Base-by-base conservation (phyloP, 148 eudicot genomes). In the Talinum fruticosum region DNA sequence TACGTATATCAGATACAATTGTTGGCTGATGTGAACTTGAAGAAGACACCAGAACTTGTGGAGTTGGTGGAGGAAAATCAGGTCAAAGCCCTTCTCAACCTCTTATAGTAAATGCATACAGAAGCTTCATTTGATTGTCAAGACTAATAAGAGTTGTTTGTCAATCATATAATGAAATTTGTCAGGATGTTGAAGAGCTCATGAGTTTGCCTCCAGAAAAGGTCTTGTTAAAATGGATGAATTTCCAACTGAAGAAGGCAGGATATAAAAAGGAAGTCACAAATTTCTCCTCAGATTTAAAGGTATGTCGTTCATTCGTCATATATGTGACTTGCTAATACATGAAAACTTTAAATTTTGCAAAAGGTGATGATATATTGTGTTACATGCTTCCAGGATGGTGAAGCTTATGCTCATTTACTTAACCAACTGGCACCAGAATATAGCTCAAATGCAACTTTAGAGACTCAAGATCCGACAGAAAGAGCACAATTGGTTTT, bases 351-450 rank as follows among this genome's bases (percentile, higher is more conserved):
- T n/a, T n/a, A n/a, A n/a, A n/a, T n/a, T n/a, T n/a, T n/a, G n/a
- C n/a, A n/a, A n/a, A n/a, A n/a, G n/a, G n/a, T n/a, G n/a, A n/a
- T n/a, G n/a, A n/a, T n/a, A n/a, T n/a, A n/a, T n/a, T n/a, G n/a
- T n/a, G n/a, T n/a, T n/a, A n/a, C n/a, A n/a, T n/a, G n/a, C 66
- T 78, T 83, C 41, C 88, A 92, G 97, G 97, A 92, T 77, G 97
- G 97, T 79, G 94, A 84, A 83, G 97, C 97, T 54, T 92, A 92
- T 78, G 94, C 97, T 81, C 91, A 88, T 82, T 83, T 92, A 84
- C 94, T 92, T 38, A 92, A 89, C 74, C 93, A 87, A 72, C 94
- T 92, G 66, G 97, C 93, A 36, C 97, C 97, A 8, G 94, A 92
- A 83, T 88, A 85, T 65, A 85, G 91, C 73, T 84, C 82, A 37